Percentiles rank a stretch among this genome's conserved stretches.
These are phyloP conservation scores for Hypoxylon perforatum DNA, from an alignment of 495 filamentous ascomycete genomes.

Conservation along the genomic window DNA sequence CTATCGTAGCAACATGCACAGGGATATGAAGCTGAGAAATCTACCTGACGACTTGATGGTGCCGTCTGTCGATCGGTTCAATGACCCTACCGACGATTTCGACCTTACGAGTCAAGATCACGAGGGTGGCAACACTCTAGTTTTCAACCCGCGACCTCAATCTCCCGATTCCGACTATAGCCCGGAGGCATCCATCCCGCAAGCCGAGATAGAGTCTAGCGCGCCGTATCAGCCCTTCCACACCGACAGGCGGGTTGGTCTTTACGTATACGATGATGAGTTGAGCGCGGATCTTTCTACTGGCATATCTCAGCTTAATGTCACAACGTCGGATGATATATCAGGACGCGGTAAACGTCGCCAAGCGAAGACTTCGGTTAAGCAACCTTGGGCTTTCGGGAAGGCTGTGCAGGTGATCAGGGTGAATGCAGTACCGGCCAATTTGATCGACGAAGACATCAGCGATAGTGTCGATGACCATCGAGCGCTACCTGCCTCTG, in stretches of 20 bases:
- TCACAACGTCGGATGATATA: constrained; percentile 44
- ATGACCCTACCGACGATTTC: constrained; percentile 61
- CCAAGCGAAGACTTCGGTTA: constrained; percentile 16
- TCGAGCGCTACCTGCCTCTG: constrained; percentile 63
- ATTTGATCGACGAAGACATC: constrained; percentile 65
- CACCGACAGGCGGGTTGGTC: constrained; percentile 79
- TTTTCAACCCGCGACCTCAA: constrained; percentile 50
- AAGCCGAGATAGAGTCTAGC: constrained; percentile 93
- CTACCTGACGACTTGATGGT: constrained; percentile 62
- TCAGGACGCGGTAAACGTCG: constrained; percentile 31
- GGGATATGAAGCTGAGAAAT: constrained; percentile 72
- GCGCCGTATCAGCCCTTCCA: constrained; percentile 92
- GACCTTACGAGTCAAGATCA: constrained; percentile 59
- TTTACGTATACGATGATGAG: constrained; percentile 68
- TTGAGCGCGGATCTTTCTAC: constrained; percentile 16
- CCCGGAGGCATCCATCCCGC: constrained; percentile 71
- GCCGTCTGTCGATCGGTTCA: constrained; percentile 53
- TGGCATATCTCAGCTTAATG: constrained; percentile 47
- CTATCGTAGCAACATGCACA: constrained; percentile 62
- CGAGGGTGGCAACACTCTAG: constrained; percentile 56
- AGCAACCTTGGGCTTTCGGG: constrained; percentile 75
- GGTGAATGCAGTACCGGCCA: constrained; percentile 67
- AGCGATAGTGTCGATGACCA: constrained; percentile 61
- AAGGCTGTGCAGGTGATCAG: constrained; percentile 68
- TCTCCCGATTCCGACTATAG: constrained; percentile 44